These are phyloP conservation scores for Saccharomycopsis amapae DNA, from an alignment of 805 yeast species.

Conservation along the genomic window DNA sequence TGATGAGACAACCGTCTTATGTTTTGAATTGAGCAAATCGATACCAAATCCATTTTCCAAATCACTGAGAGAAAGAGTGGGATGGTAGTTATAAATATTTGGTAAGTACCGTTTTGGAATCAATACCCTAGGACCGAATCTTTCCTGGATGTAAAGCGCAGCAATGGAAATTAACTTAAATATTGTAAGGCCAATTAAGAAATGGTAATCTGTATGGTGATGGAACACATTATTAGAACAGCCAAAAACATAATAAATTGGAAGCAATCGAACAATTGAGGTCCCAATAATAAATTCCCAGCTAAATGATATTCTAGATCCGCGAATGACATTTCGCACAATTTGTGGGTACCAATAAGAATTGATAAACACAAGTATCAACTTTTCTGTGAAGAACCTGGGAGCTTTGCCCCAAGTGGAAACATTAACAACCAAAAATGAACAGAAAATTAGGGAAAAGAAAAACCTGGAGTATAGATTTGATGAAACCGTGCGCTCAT, in stretches of 20 bases:
- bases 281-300: constrained; percentile 76
- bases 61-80: constrained; percentile 49
- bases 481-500: constrained; percentile 51
- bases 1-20: constrained; percentile 23
- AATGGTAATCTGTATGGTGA: constrained; percentile 54
- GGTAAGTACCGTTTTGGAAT: constrained; percentile 68
- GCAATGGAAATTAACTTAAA: constrained; percentile 61
- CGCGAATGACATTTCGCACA: constrained; percentile 65
- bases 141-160: constrained; percentile 53
- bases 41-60: constrained; percentile 55
- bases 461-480: constrained; percentile 51
- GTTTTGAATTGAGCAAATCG: constrained; percentile 36
- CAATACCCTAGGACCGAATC: constrained; percentile 77
- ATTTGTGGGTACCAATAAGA: constrained; percentile 90
- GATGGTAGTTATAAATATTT: constrained; percentile 81
- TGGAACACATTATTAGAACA: constrained; percentile 51
- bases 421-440: constrained; percentile 51
- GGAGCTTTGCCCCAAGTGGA: constrained; percentile 54
- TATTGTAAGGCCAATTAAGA: constrained; percentile 37
- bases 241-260: constrained; percentile 53
- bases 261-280: constrained; percentile 53
- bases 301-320: constrained; percentile 55
- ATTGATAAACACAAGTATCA: constrained; percentile 43
- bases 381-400: constrained; percentile 51
- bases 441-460: constrained; percentile 43